Evolutionary conservation across 495 filamentous ascomycete species (phyloP).

Genomic region (Trypethelium eluteriae): DNA sequence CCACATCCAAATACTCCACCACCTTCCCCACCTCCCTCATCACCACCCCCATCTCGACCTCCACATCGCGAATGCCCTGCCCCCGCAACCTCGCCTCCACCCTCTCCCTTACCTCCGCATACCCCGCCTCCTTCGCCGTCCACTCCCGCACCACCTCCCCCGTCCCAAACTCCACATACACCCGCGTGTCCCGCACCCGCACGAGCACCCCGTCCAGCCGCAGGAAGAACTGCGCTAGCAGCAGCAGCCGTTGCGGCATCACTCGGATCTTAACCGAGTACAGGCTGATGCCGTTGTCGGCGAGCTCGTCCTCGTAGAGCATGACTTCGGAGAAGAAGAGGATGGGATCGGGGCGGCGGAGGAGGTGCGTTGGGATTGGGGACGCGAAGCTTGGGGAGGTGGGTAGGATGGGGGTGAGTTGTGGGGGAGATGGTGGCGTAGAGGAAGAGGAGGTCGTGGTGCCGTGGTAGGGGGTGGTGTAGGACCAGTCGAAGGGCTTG

Average conservation of each 20-base stretch:
- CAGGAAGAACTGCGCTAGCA: conserved; percentile 87
- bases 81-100: conserved; percentile 46
- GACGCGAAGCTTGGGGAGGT: conserved; percentile 27
- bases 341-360: conserved; percentile 84
- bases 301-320: conserved; percentile 93
- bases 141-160: conserved; percentile 84
- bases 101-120: conserved; percentile 66
- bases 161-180: conserved; percentile 84
- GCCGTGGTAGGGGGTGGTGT: conserved; percentile 77
- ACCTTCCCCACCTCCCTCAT: conserved; percentile 52
- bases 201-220: conserved; percentile 82
- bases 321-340: conserved; percentile 91
- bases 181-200: conserved; percentile 76
- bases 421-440: not conserved
- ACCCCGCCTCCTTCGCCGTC: conserved; percentile 68
- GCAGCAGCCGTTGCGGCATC: conserved; percentile 76
- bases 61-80: conserved; percentile 11
- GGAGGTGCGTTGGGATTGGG: conserved; percentile 72
- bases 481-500: conserved; percentile 96
- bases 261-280: conserved; percentile 82
- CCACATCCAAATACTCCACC: conserved; percentile 46
- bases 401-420: conserved; percentile 19
- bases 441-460: conserved; percentile 37
- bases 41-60: conserved; percentile 42
- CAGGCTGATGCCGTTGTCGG: conserved; percentile 90